These are phyloP conservation scores for Pseudozyma tsukubaensis DNA, from an alignment of 1,284 basidiomycete genomes.

Conservation along the genomic window DNA sequence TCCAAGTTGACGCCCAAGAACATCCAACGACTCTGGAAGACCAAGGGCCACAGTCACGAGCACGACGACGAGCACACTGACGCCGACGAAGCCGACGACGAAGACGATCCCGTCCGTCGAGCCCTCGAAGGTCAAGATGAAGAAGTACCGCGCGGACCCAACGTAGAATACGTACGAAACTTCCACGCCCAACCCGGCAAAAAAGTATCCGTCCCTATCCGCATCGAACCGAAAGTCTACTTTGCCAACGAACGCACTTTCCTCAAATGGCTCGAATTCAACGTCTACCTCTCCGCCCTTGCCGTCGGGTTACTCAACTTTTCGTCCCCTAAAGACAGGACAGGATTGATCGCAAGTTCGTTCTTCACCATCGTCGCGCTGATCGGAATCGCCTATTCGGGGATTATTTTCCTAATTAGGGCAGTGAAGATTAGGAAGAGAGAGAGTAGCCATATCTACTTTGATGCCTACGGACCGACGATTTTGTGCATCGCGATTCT, in stretches of 20 bases:
- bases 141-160: conserved; percentile 70
- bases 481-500: conserved; percentile 63
- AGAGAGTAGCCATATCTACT: conserved; percentile 66
- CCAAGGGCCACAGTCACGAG: conserved; percentile 45
- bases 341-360: conserved; percentile 83
- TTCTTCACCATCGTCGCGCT: conserved; percentile 90
- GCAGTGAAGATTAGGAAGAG: conserved; percentile 75
- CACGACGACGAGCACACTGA: conserved; percentile 41
- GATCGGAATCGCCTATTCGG: conserved; percentile 88
- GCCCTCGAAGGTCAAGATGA: conserved; percentile 65
- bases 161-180: conserved; percentile 75
- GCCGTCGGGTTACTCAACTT: conserved; percentile 78
- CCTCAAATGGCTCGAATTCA: conserved; percentile 84
- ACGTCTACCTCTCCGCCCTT: conserved; percentile 73
- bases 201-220: conserved; percentile 88
- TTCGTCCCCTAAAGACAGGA: conserved; percentile 78
- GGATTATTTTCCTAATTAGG: conserved; percentile 87
- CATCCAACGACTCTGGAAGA: conserved; percentile 63
- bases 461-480: conserved; percentile 64
- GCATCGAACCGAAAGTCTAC: conserved; percentile 97
- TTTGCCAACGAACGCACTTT: conserved; percentile 92
- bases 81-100: conserved; percentile 68
- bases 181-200: conserved; percentile 89
- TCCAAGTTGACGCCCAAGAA: conserved; percentile 66
- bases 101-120: conserved; percentile 62